A percentile compares a stretch with the other conserved stretches of the same genome.
phyloP scores from a whole-genome alignment of 2,329 filamentous ascomycete genomes.

The Neophaeococcomyces mojaviensis region DNA sequence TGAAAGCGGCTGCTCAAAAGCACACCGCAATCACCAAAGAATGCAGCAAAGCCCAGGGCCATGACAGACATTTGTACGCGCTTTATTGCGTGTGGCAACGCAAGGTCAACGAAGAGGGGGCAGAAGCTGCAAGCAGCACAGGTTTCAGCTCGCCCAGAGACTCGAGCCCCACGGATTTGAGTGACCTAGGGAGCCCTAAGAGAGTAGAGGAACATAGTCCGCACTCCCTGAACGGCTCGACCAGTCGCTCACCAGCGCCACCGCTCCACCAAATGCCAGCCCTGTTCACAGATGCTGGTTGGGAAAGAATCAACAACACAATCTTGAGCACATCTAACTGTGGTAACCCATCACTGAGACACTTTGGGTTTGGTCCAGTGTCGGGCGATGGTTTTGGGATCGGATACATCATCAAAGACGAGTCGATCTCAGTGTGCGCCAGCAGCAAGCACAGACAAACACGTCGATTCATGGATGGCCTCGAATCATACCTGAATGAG shows the following conservation, averaged over 20 bases:
- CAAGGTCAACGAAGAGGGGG: conserved; percentile 64
- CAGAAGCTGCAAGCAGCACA: conserved; percentile 45
- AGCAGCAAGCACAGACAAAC: conserved; percentile 93
- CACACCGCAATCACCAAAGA: conserved; percentile 74
- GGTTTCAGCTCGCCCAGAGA: conserved; percentile 53
- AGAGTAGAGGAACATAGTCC: conserved; percentile 24
- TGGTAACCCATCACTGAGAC: conserved; percentile 85
- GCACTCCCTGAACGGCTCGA: conserved; percentile 34
- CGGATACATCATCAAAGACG: conserved; percentile 97
- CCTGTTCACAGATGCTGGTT: conserved; percentile 80
- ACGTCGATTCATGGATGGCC: conserved; percentile 74
- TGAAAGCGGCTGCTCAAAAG: conserved; percentile 74
- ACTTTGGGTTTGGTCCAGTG: conserved; percentile 94
- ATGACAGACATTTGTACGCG: conserved; percentile 88
- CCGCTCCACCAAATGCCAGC: conserved; percentile 53
- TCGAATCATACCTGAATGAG: conserved; percentile 86
- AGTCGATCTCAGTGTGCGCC: conserved; percentile 81
- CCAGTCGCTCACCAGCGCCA: conserved; percentile 27
- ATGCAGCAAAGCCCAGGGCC: conserved; percentile 83
- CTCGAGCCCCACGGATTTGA: conserved; percentile 47
- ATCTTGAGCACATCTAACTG: conserved; percentile 97
- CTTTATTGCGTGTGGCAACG: conserved; percentile 93
- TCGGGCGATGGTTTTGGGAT: conserved; percentile 93
- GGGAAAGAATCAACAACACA: conserved; percentile 92
- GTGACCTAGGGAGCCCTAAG: conserved; percentile 22